Base-by-base conservation (phyloP, 306 rosid species). In the Sicyos baderoa region DNA sequence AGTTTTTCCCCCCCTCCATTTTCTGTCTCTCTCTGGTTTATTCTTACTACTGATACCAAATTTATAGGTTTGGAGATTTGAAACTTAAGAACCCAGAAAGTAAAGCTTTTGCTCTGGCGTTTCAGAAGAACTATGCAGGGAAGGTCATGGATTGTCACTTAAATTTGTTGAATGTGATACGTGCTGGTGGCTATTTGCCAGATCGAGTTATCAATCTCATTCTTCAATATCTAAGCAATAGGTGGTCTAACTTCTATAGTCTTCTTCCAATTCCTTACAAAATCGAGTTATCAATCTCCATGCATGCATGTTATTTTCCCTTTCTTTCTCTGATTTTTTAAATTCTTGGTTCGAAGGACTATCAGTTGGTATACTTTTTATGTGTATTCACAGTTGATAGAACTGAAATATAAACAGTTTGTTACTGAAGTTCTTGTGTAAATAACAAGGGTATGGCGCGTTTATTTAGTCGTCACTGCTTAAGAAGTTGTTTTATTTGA, bases 91-190 rank as follows among this genome's bases (percentile, higher is more conserved):
- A 88, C 54, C 99, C 97, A 5, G 97, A 90, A 72, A 93, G 87
- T 78, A 93, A 80, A 84, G 86, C 89, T 54, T 93, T 93, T 72
- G 97, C 97, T 18, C 99, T 85, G 78, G 86, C 91, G 83, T 93
- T 93, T 87, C 97, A 90, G 85, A 93, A 88, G 85, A 84, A 64
- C 76, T 93, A 84, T 27, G 99, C 99, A 0, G 97, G 97, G 77
- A 88, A 86, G 81, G 89, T 93, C 75, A 78, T 93, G 79, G 99
- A 90, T 76, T 88, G 96, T 71, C 95, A 93, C 84, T 75, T 93
- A 72, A 90, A 85, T 78, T 79, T 93, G 78, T 80, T 93, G 81
- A 86, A 84, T 77, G 89, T 86, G 57, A 80, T 93, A 71, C 91
- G 97, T 3, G 71, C 74, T 73, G 97, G 97, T 84, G 97, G 90